These are phyloP conservation scores for Aspergillus latus DNA, from an alignment of 2,329 filamentous ascomycete genomes.

Conservation along the genomic window DNA sequence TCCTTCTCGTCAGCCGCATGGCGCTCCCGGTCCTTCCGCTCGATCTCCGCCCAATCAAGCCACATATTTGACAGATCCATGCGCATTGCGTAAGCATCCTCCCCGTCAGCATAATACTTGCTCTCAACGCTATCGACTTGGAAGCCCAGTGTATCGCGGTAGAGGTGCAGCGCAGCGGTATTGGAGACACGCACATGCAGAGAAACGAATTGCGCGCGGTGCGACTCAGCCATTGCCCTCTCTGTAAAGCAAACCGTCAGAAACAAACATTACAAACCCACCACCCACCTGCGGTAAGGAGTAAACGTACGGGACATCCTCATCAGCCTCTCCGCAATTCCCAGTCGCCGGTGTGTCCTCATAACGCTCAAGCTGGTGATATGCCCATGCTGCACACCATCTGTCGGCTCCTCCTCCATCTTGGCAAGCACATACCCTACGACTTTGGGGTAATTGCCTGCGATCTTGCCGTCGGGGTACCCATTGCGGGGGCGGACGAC, in stretches of 20 bases:
- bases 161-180: constrained; percentile 83
- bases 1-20: constrained; percentile 31
- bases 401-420: constrained; percentile 96
- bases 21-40: constrained; percentile 38
- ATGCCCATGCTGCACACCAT: constrained; percentile 90
- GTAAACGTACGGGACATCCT: constrained; percentile 75
- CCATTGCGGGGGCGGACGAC: constrained; percentile 81
- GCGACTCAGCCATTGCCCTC: constrained; percentile 95
- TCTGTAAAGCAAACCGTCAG: constrained; percentile 51
- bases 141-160: constrained; percentile 89
- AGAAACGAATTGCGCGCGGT: constrained; percentile 86
- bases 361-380: constrained; percentile 95
- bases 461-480: constrained; percentile 69
- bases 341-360: constrained; percentile 87
- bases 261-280: neutral
- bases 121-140: constrained; percentile 67
- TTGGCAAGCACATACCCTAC: constrained; percentile 99
- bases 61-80: constrained; percentile 67
- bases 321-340: constrained; percentile 97
- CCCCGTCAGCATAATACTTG: constrained; percentile 81
- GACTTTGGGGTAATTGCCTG: constrained; percentile 82
- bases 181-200: constrained; percentile 96
- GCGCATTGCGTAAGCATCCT: constrained; percentile 93
- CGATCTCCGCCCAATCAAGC: constrained; percentile 50
- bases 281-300: neutral